These are phyloP conservation scores for Rhizopogon hawkerae DNA, from an alignment of 1,284 basidiomycete genomes.

Conservation along the genomic window DNA sequence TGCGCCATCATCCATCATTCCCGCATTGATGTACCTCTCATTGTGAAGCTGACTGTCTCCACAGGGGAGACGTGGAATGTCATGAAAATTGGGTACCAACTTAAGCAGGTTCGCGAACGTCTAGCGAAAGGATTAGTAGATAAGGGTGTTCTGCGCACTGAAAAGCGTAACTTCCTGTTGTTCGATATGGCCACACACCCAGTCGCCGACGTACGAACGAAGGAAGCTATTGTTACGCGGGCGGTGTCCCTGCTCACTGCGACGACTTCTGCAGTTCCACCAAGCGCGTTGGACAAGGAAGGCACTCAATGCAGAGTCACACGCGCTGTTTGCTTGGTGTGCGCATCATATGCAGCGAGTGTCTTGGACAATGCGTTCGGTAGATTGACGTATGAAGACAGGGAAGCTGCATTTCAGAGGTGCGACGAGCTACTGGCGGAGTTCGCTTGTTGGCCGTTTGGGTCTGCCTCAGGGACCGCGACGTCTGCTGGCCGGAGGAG, in stretches of 20 bases:
- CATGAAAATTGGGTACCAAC: constrained; percentile 96
- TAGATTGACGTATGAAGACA: constrained; percentile 79
- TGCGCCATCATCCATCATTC: background rate
- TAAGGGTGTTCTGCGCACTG: constrained; percentile 94
- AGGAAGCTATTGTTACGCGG: constrained; percentile 76
- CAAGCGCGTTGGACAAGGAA: constrained; percentile 64
- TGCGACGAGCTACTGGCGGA: constrained; percentile 89
- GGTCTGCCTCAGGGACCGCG: constrained; percentile 33
- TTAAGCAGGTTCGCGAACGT: constrained; percentile 94
- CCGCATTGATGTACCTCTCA: background rate
- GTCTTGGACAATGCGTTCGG: constrained; percentile 93
- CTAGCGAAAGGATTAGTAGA: constrained; percentile 96
- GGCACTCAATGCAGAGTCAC: constrained; percentile 72
- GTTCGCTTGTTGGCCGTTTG: constrained; percentile 87
- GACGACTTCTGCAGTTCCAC: constrained; percentile 74
- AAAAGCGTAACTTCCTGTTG: constrained; percentile 94
- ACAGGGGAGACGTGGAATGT: constrained; percentile 97
- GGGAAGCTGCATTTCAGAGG: constrained; percentile 83
- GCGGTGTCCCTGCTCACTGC: constrained; percentile 73
- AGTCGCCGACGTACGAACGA: constrained; percentile 83
- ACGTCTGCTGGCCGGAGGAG: constrained; percentile 30
- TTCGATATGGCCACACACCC: constrained; percentile 99
- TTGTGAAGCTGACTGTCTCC: constrained; percentile 3
- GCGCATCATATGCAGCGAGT: constrained; percentile 84
- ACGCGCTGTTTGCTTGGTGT: constrained; percentile 79